phyloP scores from a whole-genome alignment of 257 asterid genomes.

The Mentha longifolia region DNA sequence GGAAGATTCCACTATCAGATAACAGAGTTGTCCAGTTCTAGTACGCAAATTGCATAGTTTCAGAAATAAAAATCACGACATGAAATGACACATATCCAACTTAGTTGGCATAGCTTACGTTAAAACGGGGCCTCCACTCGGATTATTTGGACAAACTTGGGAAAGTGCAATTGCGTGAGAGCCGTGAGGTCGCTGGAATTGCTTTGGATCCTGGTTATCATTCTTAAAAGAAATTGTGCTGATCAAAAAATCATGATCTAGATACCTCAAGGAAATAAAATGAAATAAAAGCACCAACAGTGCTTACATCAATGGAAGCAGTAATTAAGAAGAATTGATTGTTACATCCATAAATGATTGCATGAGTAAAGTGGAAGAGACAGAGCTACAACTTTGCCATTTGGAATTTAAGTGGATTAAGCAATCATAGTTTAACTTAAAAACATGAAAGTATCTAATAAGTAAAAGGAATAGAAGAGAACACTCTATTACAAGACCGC shows the following conservation, averaged over 20 bases:
- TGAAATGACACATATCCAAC: slow-evolving; percentile 21
- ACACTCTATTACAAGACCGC: too few relatives aligned
- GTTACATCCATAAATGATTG: not conserved
- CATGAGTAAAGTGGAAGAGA: slow-evolving; percentile 7
- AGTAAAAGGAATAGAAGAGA: too few relatives aligned
- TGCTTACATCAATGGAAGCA: slow-evolving; percentile 7
- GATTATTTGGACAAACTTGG: slow-evolving; percentile 78
- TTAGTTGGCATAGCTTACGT: slow-evolving; percentile 64
- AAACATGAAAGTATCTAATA: too few relatives aligned
- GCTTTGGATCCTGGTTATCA: slow-evolving; percentile 83
- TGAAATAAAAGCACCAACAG: slow-evolving; percentile 11
- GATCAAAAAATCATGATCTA: slow-evolving; percentile 20
- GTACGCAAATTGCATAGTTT: slow-evolving; percentile 29
- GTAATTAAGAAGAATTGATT: slow-evolving; percentile 13
- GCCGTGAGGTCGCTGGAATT: slow-evolving; percentile 77
- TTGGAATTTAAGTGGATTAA: not conserved
- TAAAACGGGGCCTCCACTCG: slow-evolving; percentile 67
- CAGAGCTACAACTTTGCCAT: not conserved
- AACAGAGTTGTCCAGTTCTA: slow-evolving; percentile 7
- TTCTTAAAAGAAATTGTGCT: slow-evolving; percentile 39
- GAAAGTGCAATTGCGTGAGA: slow-evolving; percentile 84
- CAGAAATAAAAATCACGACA: not conserved
- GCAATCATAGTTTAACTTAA: too few relatives aligned
- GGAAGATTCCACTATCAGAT: slow-evolving; percentile 18
- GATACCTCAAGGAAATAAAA: slow-evolving; percentile 13